These are phyloP conservation scores for Ogataea pignaliae DNA, from an alignment of 805 yeast genomes.

Conservation along the genomic window DNA sequence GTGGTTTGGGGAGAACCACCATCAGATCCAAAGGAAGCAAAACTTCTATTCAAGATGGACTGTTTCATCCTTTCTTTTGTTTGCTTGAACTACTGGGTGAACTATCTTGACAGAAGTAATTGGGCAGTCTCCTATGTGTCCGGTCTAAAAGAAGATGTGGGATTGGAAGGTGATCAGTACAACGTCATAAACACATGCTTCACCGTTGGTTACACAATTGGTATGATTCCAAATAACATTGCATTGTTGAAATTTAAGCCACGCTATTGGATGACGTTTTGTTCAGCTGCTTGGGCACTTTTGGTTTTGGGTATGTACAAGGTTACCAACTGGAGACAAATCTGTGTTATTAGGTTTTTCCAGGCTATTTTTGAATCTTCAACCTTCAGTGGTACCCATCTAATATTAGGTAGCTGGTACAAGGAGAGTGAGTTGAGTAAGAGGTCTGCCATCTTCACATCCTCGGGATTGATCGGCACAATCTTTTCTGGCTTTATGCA, in stretches of 20 bases:
- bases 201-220: background rate
- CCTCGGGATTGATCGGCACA: constrained; percentile 39
- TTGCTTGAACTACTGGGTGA: too few species aligned
- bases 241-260: background rate
- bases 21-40: too few species aligned
- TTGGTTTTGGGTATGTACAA: background rate
- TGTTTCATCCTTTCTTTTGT: too few species aligned
- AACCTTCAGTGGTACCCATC: background rate
- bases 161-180: constrained; percentile 1
- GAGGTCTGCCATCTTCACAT: background rate
- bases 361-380: background rate
- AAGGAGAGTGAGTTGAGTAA: background rate
- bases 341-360: background rate
- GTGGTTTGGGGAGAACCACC: too few species aligned
- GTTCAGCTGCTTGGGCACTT: background rate
- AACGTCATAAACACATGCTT: background rate
- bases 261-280: background rate
- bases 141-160: constrained; percentile 51
- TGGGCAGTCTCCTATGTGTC: constrained; percentile 52
- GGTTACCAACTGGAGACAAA: background rate
- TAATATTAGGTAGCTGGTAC: background rate
- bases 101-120: constrained; percentile 43
- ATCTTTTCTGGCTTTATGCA: constrained; percentile 59
- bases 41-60: too few species aligned
- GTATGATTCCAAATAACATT: background rate